These are phyloP conservation scores for Boletus reticulatus DNA, from an alignment of 768 basidiomycete species.

Conservation along the genomic window DNA sequence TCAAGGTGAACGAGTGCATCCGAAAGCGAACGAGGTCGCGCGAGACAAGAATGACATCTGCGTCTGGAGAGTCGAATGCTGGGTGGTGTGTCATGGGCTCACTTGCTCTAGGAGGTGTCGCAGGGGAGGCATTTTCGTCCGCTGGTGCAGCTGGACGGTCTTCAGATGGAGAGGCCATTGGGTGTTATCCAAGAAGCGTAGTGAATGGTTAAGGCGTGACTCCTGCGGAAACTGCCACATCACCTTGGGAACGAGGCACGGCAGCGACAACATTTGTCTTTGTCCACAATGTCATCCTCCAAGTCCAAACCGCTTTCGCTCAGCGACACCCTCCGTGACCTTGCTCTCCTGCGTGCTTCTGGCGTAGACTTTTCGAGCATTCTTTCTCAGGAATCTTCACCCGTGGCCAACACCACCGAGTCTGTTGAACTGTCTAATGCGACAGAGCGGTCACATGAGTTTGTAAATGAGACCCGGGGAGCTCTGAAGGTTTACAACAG, in stretches of 20 bases:
- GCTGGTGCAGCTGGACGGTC: neutral
- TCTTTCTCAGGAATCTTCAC: slow-evolving; percentile 16
- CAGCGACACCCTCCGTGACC: slow-evolving; percentile 60
- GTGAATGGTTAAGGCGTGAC: too few species aligned
- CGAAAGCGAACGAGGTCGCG: slow-evolving; percentile 53
- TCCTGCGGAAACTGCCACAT: too few species aligned
- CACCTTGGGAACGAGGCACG: neutral
- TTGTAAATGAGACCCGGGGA: slow-evolving; percentile 53
- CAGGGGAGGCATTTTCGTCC: neutral
- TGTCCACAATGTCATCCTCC: slow-evolving; percentile 23
- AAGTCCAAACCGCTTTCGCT: slow-evolving; percentile 50
- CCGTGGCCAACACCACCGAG: slow-evolving; percentile 1
- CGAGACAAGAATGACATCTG: slow-evolving; percentile 51
- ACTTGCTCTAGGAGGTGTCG: neutral
- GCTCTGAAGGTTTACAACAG: slow-evolving; percentile 44
- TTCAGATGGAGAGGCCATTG: slow-evolving; percentile 15
- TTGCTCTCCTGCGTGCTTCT: slow-evolving; percentile 66
- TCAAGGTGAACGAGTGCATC: slow-evolving; percentile 58
- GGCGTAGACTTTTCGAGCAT: slow-evolving; percentile 40
- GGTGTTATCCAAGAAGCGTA: neutral
- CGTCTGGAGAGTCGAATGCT: slow-evolving; percentile 50
- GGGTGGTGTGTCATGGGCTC: slow-evolving; percentile 45
- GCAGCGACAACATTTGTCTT: too few species aligned
- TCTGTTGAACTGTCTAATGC: slow-evolving; percentile 13
- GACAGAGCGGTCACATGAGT: slow-evolving; percentile 52